These are phyloP conservation scores for Trichophyton benhamiae DNA, from an alignment of 2,329 filamentous ascomycete species.

Conservation along the genomic window DNA sequence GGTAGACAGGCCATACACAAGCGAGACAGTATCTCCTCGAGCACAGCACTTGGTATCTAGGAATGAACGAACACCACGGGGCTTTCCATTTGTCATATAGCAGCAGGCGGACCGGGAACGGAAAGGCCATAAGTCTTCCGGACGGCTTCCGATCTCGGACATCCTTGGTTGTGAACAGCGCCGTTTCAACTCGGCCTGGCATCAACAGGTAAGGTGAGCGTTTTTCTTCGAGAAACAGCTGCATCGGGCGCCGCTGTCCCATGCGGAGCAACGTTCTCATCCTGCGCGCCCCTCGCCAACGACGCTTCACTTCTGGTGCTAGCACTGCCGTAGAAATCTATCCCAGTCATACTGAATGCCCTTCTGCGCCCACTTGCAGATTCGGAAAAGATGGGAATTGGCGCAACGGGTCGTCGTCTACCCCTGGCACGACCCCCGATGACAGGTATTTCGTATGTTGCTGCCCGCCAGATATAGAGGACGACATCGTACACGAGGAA, in stretches of 20 bases:
- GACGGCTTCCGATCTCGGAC: not conserved
- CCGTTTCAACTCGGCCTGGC: not conserved
- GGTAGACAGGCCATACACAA: not conserved
- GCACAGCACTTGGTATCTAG: not conserved
- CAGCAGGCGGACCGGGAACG: not conserved
- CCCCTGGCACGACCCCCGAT: conserved; percentile 51
- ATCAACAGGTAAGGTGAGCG: not conserved
- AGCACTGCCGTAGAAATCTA: conserved; percentile 11
- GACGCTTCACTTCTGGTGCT: conserved; percentile 1
- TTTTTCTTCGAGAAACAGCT: not conserved
- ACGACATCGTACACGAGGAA: conserved; percentile 52
- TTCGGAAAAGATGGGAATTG: conserved; percentile 50
- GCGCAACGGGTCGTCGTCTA: conserved; percentile 47
- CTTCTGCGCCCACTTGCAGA: conserved; percentile 36
- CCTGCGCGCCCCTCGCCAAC: not conserved
- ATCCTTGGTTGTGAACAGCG: not conserved
- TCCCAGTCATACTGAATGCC: conserved; percentile 20
- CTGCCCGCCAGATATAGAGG: conserved; percentile 48
- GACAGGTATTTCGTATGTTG: conserved; percentile 47
- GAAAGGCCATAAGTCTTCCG: not conserved
- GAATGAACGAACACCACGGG: not conserved
- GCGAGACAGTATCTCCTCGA: not conserved
- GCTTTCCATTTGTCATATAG: not conserved
- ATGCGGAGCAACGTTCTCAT: not conserved
- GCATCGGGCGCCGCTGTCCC: not conserved